A percentile compares a stretch with the other conserved stretches of the same genome.
phyloP scores from a whole-genome alignment of 2,329 filamentous ascomycete species.

The Penicillium sp. region DNA sequence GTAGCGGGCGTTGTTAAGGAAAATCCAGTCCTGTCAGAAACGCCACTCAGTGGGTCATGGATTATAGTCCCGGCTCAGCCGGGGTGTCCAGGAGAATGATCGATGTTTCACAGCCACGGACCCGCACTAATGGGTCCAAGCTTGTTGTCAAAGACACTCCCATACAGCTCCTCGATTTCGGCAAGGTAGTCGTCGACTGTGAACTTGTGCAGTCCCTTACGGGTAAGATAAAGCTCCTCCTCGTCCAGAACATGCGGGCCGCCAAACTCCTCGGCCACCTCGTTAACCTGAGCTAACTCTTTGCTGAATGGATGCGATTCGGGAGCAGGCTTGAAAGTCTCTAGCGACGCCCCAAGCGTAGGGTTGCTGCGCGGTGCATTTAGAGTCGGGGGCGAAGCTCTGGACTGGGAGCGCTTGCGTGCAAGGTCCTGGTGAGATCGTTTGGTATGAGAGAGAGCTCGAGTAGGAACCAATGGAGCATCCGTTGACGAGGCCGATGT shows the following conservation, averaged over 20 bases:
- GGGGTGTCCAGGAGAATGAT: slow-evolving; percentile 9
- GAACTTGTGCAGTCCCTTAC: slow-evolving; percentile 71
- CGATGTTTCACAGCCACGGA: slow-evolving; percentile 40
- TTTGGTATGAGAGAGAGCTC: slow-evolving; percentile 86
- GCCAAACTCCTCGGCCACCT: slow-evolving; percentile 86
- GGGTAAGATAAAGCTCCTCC: slow-evolving; percentile 69
- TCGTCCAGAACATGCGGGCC: slow-evolving; percentile 66
- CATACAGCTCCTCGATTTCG: slow-evolving; percentile 72
- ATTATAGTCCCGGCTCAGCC: slow-evolving; percentile 22
- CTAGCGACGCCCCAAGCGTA: slow-evolving; percentile 32
- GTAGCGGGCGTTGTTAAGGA: slow-evolving; percentile 18
- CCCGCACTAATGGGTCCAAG: slow-evolving; percentile 34
- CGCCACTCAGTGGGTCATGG: slow-evolving; percentile 11
- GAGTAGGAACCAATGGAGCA: slow-evolving; percentile 70
- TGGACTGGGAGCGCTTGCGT: slow-evolving; percentile 65
- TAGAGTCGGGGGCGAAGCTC: slow-evolving; percentile 45
- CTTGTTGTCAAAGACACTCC: slow-evolving; percentile 58
- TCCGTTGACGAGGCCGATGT: slow-evolving; percentile 48
- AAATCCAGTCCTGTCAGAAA: slow-evolving; percentile 25
- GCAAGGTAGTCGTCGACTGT: slow-evolving; percentile 78
- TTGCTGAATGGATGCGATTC: slow-evolving; percentile 74
- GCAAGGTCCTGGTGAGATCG: slow-evolving; percentile 75
- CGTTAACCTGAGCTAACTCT: slow-evolving; percentile 88
- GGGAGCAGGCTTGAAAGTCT: slow-evolving; percentile 34
- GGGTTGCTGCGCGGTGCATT: slow-evolving; percentile 37